A percentile compares a stretch with the other conserved stretches of the same genome.
Evolutionary conservation across 768 basidiomycete genomes (phyloP).

Genomic region (Tephrocybe sp.): DNA sequence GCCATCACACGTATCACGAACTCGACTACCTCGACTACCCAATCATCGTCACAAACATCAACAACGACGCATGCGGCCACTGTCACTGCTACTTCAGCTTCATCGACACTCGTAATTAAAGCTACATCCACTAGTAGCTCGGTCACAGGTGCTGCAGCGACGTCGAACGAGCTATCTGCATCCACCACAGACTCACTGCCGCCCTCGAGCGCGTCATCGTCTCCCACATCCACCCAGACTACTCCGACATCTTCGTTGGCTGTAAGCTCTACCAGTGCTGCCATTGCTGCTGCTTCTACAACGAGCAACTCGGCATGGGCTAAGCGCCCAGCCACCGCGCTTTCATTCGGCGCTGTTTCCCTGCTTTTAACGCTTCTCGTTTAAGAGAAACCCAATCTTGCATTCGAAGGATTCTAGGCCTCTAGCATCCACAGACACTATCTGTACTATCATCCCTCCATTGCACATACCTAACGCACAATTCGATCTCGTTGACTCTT

Average conservation of each 20-base stretch:
- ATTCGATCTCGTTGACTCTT: no score
- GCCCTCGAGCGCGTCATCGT: not conserved
- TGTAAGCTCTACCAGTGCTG: constrained; percentile 16
- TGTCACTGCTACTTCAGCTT: constrained; percentile 18
- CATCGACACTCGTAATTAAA: constrained; percentile 23
- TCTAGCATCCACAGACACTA: no score
- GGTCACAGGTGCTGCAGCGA: constrained; percentile 28
- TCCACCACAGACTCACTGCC: not conserved
- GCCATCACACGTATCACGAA: constrained; percentile 54
- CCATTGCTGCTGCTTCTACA: constrained; percentile 17
- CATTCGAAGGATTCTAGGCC: no score
- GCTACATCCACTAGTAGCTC: constrained; percentile 32
- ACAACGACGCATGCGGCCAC: constrained; percentile 7
- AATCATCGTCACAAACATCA: not conserved
- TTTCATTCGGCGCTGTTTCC: constrained; percentile 19
- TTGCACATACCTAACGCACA: no score
- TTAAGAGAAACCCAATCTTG: constrained; percentile 13
- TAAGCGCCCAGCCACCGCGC: constrained; percentile 11
- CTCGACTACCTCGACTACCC: constrained; percentile 19
- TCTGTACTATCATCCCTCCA: no score
- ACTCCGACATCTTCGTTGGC: constrained; percentile 9
- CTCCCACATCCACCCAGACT: constrained; percentile 13
- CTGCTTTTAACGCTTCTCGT: constrained; percentile 18
- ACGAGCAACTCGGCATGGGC: constrained; percentile 29
- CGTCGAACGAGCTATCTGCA: constrained; percentile 6